Base-by-base conservation (phyloP, 202 grass and related monocot species). In the Carex sylvatica region DNA sequence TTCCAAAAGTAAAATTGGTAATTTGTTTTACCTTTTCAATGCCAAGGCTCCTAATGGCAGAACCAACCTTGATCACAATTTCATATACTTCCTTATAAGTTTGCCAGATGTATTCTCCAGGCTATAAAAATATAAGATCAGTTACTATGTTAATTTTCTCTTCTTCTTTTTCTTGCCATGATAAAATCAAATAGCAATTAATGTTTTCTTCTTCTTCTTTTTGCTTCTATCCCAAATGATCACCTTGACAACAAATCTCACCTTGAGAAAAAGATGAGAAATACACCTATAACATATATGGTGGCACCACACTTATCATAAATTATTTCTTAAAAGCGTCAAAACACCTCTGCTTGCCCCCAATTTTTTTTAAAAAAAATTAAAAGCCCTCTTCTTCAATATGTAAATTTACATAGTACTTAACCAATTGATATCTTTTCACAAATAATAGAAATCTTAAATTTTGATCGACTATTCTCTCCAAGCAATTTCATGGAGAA, bases 41-140 rank as follows among this genome's bases (percentile, higher is more conserved):
- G 19, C 92, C 92, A 22, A 61, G 59, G 59, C 81, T 91, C 78
- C 92, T 80, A 36, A 94, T 89, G 23, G 92, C 87, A 12, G 88
- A 84, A 33, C 90, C 92, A 18, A 94, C 63, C 55, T 94, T 91
- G 55, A 94, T 28, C 68, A 91, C 94, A 61, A 82, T 84, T 61
- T 91, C 94, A 83, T 94, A 91, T 0, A 91, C 90, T 84, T 94
- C 85, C 65, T 94, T 94, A 52, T 94, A 97, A 59, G 90, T 92
- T 59, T 85, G 49, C 94, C 94, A 97, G 26, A 79, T 86, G 81
- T 97, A 97, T 79, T 88, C 18, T 66, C 90, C 94, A 81, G 94
- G 82, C 94, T 97, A 58, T 23, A 83, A 62, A 79, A 36, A 62
- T 64, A 64, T 24, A 31, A 12, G 23, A 64, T n/a, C 56, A 6